A percentile compares a stretch with the other conserved stretches of the same genome.
These are phyloP conservation scores for Yarrowia alimentaria DNA, from an alignment of 805 yeast genomes.

Conservation along the genomic window DNA sequence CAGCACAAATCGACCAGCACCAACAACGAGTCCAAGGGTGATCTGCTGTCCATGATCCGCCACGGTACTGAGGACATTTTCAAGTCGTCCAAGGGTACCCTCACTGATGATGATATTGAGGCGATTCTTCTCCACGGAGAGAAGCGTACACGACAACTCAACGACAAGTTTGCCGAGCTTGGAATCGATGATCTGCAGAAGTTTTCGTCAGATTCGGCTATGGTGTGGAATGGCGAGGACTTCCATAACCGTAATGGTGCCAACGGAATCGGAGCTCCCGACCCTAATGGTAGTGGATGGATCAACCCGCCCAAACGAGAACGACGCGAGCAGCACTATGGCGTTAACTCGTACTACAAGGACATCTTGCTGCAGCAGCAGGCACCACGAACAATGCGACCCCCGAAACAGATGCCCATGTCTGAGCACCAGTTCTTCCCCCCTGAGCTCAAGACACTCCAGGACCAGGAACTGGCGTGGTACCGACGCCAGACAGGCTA, in stretches of 20 bases:
- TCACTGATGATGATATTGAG: slow-evolving; percentile 70
- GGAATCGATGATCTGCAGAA: slow-evolving; percentile 93
- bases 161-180: slow-evolving; percentile 76
- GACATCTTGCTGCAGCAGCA: slow-evolving; percentile 61
- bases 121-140: slow-evolving; percentile 77
- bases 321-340: slow-evolving; percentile 59
- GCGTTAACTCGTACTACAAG: slow-evolving; percentile 82
- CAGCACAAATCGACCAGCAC: slow-evolving; percentile 45
- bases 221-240: slow-evolving; percentile 94
- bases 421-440: slow-evolving; percentile 93
- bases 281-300: slow-evolving; percentile 55
- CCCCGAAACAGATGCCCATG: slow-evolving; percentile 78
- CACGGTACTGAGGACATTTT: slow-evolving; percentile 92
- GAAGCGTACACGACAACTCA: slow-evolving; percentile 72
- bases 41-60: slow-evolving; percentile 90
- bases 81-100: slow-evolving; percentile 46
- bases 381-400: slow-evolving; percentile 50
- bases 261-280: slow-evolving; percentile 34
- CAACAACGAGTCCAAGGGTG: slow-evolving; percentile 49
- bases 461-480: slow-evolving; percentile 77
- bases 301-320: slow-evolving; percentile 71
- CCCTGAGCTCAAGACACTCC: slow-evolving; percentile 66
- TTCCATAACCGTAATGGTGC: slow-evolving; percentile 53
- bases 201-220: slow-evolving; percentile 84
- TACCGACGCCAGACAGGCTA: slow-evolving; percentile 66